Base-by-base conservation (phyloP, 306 rosid genomes). In the Pyrus bretschneideri region DNA sequence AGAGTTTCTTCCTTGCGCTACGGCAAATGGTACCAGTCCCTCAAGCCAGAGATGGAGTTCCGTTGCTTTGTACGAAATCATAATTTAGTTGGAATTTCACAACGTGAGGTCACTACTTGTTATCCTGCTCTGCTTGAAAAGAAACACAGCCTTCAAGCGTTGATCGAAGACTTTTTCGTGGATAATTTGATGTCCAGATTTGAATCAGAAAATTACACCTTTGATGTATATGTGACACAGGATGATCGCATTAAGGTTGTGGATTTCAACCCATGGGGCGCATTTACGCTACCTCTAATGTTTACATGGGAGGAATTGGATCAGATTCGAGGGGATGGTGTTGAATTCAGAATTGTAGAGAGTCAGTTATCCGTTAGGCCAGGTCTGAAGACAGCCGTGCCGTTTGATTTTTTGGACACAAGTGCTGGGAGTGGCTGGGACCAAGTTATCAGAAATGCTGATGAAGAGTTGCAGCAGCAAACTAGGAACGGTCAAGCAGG, bases 261-360 rank as follows among this genome's bases (percentile, higher is more conserved):
- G 83, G 97, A 93, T 89, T 93, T 93, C 79, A 93, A 91, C 74
- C 92, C 98, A 0, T 88, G 93, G 97, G 88, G 93, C 18, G 90
- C 85, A 69, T 86, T 81, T 71, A 93, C 96, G 38, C 84, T 93
- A 78, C 85, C 98, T 49, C 72, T 87, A 80, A 58, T 93, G 85
- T 91, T 91, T 74, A 75, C 81, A 5, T 90, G 97, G 97, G 91
- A 90, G 71, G 97, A 91, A 67, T 70, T 91, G 80, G 93, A 83
- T 72, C 69, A 82, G 72, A 80, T 49, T 9, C 7, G 30, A 46
- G 78, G 42, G 19, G 84, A 77, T 44, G 80, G 40, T 63, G 82
- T 76, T 33, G 86, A 87, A 25, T 85, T 91, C 19, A 88, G 97
- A 82, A 87, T 93, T 73, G 88, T 89, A 54, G 96, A 91, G 87